Conservation (phyloP, 2,329 filamentous ascomycete genomes). For the Fusarium redolens region DNA sequence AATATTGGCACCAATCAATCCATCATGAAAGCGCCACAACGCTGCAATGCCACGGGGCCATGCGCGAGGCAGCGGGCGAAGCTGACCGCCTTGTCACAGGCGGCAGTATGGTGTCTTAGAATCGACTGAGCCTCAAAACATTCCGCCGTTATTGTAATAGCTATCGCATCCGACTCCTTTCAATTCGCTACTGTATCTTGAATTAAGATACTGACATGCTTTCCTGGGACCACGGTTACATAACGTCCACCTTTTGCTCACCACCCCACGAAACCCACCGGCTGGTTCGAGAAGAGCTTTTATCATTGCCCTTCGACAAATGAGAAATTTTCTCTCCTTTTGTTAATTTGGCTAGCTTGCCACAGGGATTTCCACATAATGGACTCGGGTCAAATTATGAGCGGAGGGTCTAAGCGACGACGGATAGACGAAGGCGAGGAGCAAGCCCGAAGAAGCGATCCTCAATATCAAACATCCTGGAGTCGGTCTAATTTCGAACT, state of each 20-base stretch:
- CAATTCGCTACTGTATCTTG: neutral
- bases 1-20: neutral
- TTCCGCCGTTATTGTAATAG: neutral
- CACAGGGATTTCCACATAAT: neutral
- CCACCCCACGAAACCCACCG: neutral
- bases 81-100: neutral
- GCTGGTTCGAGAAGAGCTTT: neutral
- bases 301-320: neutral
- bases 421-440: neutral
- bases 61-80: neutral
- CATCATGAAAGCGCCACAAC: neutral
- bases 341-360: neutral
- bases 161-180: neutral
- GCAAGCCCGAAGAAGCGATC: constrained; percentile 47
- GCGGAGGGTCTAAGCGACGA: neutral
- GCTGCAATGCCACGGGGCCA: neutral
- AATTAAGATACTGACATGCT: neutral
- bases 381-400: neutral
- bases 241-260: neutral
- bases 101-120: too few species aligned
- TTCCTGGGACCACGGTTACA: too few species aligned
- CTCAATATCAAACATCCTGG: neutral
- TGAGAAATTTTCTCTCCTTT: neutral
- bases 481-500: neutral
- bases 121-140: too few species aligned